These are phyloP conservation scores for Cyclanthera cordifolia DNA, from an alignment of 306 rosid species.

Conservation along the genomic window DNA sequence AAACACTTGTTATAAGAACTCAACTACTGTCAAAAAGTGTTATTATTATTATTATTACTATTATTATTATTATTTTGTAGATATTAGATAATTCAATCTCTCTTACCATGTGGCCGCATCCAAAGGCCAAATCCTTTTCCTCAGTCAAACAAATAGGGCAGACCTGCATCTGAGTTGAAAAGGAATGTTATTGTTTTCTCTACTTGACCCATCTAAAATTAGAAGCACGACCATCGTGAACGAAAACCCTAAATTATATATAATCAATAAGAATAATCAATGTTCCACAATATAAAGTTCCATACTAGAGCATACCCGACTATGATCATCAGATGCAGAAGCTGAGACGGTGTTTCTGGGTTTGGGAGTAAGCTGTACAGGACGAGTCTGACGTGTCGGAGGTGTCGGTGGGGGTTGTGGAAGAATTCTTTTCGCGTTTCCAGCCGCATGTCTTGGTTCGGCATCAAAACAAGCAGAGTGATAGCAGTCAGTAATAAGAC, in stretches of 20 bases:
- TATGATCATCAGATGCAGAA: constrained; percentile 30
- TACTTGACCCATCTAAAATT: background rate
- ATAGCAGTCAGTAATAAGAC: constrained; percentile 4
- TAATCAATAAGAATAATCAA: background rate
- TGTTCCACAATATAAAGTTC: background rate
- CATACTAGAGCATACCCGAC: constrained; percentile 30
- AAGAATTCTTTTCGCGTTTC: constrained; percentile 43
- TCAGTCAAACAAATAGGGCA: constrained; percentile 81
- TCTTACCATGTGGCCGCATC: constrained; percentile 81
- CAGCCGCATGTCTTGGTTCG: constrained; percentile 40
- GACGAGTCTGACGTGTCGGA: constrained; percentile 36
- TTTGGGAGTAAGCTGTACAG: constrained; percentile 15
- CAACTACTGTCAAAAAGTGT: too few species aligned
- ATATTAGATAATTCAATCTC: background rate
- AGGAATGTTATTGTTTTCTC: background rate
- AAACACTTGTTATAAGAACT: too few species aligned
- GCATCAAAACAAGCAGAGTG: background rate
- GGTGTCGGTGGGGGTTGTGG: constrained; percentile 69
- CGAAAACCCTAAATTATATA: background rate
- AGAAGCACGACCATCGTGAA: background rate
- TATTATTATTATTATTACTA: too few species aligned
- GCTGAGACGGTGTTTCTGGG: constrained; percentile 22
- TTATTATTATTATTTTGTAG: too few species aligned
- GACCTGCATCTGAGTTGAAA: constrained; percentile 27
- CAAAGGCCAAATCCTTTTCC: constrained; percentile 61